Conservation (phyloP, 441 rosid species). For the Populus trichocarpa region DNA sequence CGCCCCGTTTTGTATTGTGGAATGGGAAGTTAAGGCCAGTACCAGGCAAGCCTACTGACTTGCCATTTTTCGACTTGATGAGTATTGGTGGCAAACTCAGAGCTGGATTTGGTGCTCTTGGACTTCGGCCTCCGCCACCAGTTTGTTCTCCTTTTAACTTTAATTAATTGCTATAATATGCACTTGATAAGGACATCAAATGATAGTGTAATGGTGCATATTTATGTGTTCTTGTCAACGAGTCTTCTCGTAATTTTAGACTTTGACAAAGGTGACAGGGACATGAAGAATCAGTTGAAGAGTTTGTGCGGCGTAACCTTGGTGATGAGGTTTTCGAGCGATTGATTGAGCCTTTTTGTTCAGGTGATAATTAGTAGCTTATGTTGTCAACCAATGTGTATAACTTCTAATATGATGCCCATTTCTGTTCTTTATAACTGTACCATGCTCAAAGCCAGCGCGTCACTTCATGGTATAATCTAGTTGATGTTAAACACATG, state of each 20-base stretch:
- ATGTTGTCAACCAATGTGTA: not conserved
- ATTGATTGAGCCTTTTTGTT: conserved; percentile 90
- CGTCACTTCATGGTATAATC: too few relatives aligned
- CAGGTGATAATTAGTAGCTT: conserved; percentile 43
- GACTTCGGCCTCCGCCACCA: conserved; percentile 88
- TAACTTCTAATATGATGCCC: not conserved
- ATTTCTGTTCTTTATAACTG: not conserved
- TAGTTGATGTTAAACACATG: not conserved
- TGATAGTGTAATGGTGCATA: not conserved
- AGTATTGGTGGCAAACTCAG: conserved; percentile 83
- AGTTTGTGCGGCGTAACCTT: conserved; percentile 91
- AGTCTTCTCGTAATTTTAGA: conserved; percentile 42
- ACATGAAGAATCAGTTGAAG: conserved; percentile 90
- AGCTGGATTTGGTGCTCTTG: conserved; percentile 87
- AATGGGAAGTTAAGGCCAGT: conserved; percentile 85
- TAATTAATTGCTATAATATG: not conserved
- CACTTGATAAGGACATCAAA: not conserved
- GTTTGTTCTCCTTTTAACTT: conserved; percentile 51
- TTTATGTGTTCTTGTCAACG: conserved; percentile 3
- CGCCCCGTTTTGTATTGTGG: conserved; percentile 92
- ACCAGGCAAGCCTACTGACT: conserved; percentile 68
- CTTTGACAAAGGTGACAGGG: conserved; percentile 87
- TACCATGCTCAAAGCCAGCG: not conserved
- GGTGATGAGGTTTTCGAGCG: conserved; percentile 95
- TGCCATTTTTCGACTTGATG: conserved; percentile 80